Percentiles rank a stretch among this genome's conserved stretches.
These are phyloP conservation scores for Sporothrix phasma DNA, from an alignment of 2,329 filamentous ascomycete genomes.

Conservation along the genomic window DNA sequence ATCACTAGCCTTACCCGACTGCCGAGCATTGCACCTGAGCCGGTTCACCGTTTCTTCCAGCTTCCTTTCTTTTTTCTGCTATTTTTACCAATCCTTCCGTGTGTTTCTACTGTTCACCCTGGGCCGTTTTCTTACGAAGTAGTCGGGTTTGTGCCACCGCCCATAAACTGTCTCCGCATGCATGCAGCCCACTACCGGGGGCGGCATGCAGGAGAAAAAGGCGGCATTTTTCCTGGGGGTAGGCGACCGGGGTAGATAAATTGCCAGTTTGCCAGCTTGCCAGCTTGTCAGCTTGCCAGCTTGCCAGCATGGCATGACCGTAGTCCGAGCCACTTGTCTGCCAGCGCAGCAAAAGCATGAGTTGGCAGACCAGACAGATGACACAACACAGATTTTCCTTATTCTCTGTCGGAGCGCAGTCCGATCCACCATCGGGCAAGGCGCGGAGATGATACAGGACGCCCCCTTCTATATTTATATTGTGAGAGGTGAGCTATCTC, in stretches of 20 bases:
- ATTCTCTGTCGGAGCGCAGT: background rate
- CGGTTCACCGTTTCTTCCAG: background rate
- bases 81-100: too few relatives aligned
- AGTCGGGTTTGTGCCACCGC: background rate
- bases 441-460: background rate
- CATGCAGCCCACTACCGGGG: slow-evolving; percentile 1
- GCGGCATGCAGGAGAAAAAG: slow-evolving; percentile 1
- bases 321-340: slow-evolving; percentile 3
- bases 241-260: background rate
- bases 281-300: too few relatives aligned
- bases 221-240: background rate
- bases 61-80: background rate
- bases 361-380: slow-evolving; percentile 6
- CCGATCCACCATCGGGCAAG: background rate
- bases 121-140: background rate
- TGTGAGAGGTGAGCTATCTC: background rate
- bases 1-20: background rate
- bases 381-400: background rate
- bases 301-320: slow-evolving; percentile 4
- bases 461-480: background rate
- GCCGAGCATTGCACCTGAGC: background rate
- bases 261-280: slow-evolving; percentile 7
- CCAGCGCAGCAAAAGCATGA: slow-evolving; percentile 13
- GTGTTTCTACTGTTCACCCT: background rate
- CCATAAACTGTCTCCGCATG: background rate